Conservation (phyloP, 192 early-diverging fungal genomes). For the Mortierella antarctica region DNA sequence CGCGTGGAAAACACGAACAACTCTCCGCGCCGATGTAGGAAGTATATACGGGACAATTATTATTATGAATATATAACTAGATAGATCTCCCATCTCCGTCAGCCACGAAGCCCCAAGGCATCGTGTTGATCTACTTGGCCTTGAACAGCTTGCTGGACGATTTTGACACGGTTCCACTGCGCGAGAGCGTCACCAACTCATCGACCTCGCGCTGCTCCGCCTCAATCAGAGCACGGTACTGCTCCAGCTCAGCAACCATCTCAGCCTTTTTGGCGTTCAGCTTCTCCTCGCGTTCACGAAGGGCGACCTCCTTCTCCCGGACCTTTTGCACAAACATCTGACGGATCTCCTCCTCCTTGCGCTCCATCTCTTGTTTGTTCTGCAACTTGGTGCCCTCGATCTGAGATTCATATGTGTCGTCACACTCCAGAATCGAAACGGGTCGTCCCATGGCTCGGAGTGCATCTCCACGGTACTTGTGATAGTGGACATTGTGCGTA, state of each 20-base stretch:
- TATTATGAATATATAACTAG: too few relatives aligned
- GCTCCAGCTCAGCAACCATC: conserved; percentile 38
- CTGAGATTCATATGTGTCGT: conserved; percentile 80
- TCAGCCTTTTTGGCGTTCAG: conserved; percentile 49
- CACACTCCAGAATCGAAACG: conserved; percentile 81
- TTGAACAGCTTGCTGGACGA: conserved; percentile 45
- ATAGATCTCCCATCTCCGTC: too few relatives aligned
- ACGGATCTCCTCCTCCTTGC: conserved; percentile 79
- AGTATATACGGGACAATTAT: too few relatives aligned
- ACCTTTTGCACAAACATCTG: conserved; percentile 64
- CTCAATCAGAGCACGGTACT: conserved; percentile 25
- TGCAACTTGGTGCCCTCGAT: conserved; percentile 72
- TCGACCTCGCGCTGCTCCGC: conserved; percentile 41
- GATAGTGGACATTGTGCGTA: conserved; percentile 82
- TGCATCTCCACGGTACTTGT: conserved; percentile 69
- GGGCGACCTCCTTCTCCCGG: conserved; percentile 57
- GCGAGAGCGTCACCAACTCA: conserved; percentile 29
- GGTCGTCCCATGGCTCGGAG: conserved; percentile 80
- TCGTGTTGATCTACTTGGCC: conserved; percentile 22
- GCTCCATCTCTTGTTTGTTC: conserved; percentile 76
- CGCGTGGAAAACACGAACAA: too few relatives aligned
- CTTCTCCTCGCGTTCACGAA: conserved; percentile 58
- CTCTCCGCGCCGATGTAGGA: too few relatives aligned
- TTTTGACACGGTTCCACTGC: conserved; percentile 36
- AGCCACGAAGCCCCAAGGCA: neutral